phyloP scores from a whole-genome alignment of 2,329 filamentous ascomycete genomes.

The Calonectria pteridis region DNA sequence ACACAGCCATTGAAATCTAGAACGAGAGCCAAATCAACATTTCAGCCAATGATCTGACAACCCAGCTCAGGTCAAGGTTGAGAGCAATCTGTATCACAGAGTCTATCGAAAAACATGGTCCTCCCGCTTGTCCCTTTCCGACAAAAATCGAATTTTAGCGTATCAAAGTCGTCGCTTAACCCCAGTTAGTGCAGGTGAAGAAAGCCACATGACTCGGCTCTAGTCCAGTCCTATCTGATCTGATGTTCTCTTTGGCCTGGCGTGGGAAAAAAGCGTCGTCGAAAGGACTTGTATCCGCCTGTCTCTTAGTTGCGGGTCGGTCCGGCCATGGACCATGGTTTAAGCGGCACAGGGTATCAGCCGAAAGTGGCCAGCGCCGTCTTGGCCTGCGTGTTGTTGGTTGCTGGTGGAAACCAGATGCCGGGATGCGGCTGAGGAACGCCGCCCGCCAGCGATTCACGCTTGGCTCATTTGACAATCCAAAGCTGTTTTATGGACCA shows the following conservation, averaged over 20 bases:
- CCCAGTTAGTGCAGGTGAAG: background rate
- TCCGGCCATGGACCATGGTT: background rate
- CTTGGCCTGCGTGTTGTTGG: background rate
- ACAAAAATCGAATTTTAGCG: background rate
- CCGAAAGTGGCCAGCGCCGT: background rate
- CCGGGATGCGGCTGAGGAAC: background rate
- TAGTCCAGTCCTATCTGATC: background rate
- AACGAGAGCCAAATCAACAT: background rate
- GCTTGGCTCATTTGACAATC: conserved; percentile 3
- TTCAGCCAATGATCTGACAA: background rate
- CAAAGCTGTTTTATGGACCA: background rate
- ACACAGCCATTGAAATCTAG: background rate
- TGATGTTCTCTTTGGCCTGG: background rate
- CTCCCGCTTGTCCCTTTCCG: background rate
- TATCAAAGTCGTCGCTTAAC: background rate
- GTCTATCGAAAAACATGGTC: background rate
- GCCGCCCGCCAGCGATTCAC: background rate
- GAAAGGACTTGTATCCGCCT: background rate
- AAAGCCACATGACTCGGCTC: background rate
- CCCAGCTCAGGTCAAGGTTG: background rate
- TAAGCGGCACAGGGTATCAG: background rate
- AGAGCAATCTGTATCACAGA: background rate
- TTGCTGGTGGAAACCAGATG: background rate
- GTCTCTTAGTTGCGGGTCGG: background rate
- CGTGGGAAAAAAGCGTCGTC: background rate